Percentiles rank a stretch among this genome's conserved stretches.
phyloP scores from a whole-genome alignment of 2,329 filamentous ascomycete genomes.

The Rutstroemia sp. region DNA sequence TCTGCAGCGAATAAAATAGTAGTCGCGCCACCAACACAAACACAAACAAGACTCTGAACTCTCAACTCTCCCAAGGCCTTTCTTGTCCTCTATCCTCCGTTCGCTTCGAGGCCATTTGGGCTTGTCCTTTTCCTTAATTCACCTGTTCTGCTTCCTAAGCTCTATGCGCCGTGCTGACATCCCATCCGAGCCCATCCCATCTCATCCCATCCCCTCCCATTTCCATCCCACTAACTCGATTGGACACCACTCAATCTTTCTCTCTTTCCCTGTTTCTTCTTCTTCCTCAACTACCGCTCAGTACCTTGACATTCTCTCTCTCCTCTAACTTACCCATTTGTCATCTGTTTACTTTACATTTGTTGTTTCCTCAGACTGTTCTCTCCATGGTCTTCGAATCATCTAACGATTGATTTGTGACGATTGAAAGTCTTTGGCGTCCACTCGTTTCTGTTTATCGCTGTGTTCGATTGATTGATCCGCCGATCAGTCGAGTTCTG shows the following conservation, averaged over 20 bases:
- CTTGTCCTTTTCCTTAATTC: no score
- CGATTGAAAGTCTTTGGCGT: slow-evolving; percentile 11
- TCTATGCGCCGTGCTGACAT: no score
- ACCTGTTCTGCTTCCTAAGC: no score
- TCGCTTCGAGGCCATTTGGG: no score
- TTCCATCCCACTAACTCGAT: neutral
- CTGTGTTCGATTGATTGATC: neutral
- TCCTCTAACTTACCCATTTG: neutral
- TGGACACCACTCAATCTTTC: neutral
- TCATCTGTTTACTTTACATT: slow-evolving; percentile 4
- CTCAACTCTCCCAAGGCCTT: no score
- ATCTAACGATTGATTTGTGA: neutral
- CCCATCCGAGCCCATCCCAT: no score
- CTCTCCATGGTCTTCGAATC: neutral
- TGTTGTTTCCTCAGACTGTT: neutral
- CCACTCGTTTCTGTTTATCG: slow-evolving; percentile 13
- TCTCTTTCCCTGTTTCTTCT: neutral
- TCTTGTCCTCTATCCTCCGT: no score
- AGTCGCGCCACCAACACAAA: no score
- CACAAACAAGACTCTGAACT: no score
- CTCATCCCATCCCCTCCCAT: no score
- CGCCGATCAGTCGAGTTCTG: neutral
- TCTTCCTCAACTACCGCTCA: no score
- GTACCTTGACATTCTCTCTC: neutral
- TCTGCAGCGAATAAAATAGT: no score